Evolutionary conservation across 208 protist genomes (phyloP), one percentile per base, ranked within the genome.

Genomic region (Acanthamoeba triangularis): DNA sequence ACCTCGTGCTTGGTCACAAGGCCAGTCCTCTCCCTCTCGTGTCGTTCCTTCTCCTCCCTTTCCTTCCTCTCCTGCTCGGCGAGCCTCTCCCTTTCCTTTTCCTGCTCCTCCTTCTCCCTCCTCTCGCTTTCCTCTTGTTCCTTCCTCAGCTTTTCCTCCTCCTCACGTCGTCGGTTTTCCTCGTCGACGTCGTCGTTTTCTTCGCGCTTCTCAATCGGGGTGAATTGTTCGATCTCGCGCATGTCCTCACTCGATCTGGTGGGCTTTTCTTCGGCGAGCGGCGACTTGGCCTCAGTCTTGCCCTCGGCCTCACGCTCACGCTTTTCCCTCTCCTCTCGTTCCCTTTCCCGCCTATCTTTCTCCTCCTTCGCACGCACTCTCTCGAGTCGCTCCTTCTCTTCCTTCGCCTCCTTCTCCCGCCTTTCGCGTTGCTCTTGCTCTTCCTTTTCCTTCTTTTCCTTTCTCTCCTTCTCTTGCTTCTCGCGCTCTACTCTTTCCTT

Each of bases 61-160:
- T 88, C 14, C 54, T 95, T 52, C 44, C n/a, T 87, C 41, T 80
- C 72, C 47, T 54, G 13, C 47, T 35, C 47, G 16, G 54, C 44
- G 59, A 20, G 65, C 63, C 28, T 56, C 33, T 54, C 11, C 35
- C 25, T 59, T 33, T 59, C 28, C 54, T 95, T 33, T 23, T 67
- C 28, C 25, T 23, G 69, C n/a, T 49, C 41, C 91, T 88, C 72
- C 44, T 41, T 94, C 37, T 18, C 37, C 67, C 56, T 84, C 14
- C 72, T 74, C 54, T 87, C 61, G 4, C n/a, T 56, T 72, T 92
- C 37, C 49, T 93, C 59, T 74, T 33, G 16, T 35, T 93, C 35
- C 37, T 94, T 47, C 69, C 49, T 87, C 44, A 74, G 18, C 14
- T 20, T 72, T 1, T 93, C 87, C 3, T 72, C 87, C n/a, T 4